These are phyloP conservation scores for Porpolomopsis calyptriformis DNA, from an alignment of 768 basidiomycete species.

Conservation along the genomic window DNA sequence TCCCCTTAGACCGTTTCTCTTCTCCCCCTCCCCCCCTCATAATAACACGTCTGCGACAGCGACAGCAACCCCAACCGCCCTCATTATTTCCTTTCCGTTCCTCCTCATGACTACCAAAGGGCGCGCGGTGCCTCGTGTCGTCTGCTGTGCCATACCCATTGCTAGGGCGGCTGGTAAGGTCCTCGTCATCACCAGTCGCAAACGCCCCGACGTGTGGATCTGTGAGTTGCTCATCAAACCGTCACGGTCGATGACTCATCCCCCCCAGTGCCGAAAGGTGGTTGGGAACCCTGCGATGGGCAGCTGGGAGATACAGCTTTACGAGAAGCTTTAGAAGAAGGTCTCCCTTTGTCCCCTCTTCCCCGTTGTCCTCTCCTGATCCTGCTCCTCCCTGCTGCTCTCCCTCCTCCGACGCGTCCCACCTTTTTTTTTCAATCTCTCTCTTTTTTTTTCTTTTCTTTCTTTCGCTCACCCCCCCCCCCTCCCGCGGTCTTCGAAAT, in stretches of 20 bases:
- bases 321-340: slow-evolving; percentile 92
- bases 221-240: slow-evolving; percentile 48
- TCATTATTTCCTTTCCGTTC: slow-evolving; percentile 11
- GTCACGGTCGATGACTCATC: slow-evolving; percentile 2
- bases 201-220: slow-evolving; percentile 73
- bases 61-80: neutral
- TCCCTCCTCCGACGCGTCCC: slow-evolving; percentile 16
- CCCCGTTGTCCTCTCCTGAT: slow-evolving; percentile 65
- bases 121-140: slow-evolving; percentile 70
- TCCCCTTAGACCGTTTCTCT: no score
- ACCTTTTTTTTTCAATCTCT: slow-evolving; percentile 17
- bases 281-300: slow-evolving; percentile 77
- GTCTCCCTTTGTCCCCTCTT: slow-evolving; percentile 76
- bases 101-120: slow-evolving; percentile 54
- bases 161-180: slow-evolving; percentile 63
- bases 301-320: slow-evolving; percentile 79
- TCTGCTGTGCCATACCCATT: slow-evolving; percentile 87
- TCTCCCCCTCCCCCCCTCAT: neutral
- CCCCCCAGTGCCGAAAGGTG: slow-evolving; percentile 77
- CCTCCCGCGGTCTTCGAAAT: neutral
- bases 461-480: neutral
- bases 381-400: slow-evolving; percentile 30
- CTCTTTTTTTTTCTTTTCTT: slow-evolving; percentile 4
- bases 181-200: slow-evolving; percentile 76
- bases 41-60: neutral